phyloP scores from a whole-genome alignment of 768 basidiomycete genomes.

The Sistotremastrum suecicum region DNA sequence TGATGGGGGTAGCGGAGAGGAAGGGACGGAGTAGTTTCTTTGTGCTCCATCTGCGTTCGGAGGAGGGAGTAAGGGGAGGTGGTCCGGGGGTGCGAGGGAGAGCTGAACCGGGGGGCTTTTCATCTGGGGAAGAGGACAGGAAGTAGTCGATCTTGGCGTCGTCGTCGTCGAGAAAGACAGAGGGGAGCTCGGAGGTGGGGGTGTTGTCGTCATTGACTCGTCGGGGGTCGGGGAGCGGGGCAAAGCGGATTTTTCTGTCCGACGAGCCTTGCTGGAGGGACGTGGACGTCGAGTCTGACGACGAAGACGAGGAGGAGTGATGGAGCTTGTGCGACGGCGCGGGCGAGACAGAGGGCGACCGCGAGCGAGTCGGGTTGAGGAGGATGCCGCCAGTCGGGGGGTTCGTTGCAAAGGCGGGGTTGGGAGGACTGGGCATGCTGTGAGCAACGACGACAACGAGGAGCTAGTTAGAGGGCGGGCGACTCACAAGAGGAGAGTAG shows the following conservation, averaged over 20 bases:
- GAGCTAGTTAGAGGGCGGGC: too few species aligned
- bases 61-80: constrained; percentile 3
- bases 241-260: constrained; percentile 50
- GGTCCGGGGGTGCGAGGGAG: constrained; percentile 5
- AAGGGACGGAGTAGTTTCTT: constrained; percentile 3
- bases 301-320: too few species aligned
- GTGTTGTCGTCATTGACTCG: constrained; percentile 17
- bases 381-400: too few species aligned
- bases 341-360: too few species aligned
- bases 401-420: too few species aligned
- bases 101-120: neutral
- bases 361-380: too few species aligned
- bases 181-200: constrained; percentile 2
- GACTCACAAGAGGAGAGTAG: too few species aligned
- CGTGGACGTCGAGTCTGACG: neutral
- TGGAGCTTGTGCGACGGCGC: too few species aligned
- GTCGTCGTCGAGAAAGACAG: constrained; percentile 9
- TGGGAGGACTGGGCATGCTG: too few species aligned
- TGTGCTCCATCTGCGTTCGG: neutral
- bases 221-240: constrained; percentile 70
- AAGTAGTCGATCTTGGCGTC: constrained; percentile 3
- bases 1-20: constrained; percentile 4
- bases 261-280: constrained; percentile 3
- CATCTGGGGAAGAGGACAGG: constrained; percentile 1
- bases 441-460: too few species aligned